phyloP scores from a whole-genome alignment of 768 basidiomycete genomes.

The Leucosporidium yakuticum region DNA sequence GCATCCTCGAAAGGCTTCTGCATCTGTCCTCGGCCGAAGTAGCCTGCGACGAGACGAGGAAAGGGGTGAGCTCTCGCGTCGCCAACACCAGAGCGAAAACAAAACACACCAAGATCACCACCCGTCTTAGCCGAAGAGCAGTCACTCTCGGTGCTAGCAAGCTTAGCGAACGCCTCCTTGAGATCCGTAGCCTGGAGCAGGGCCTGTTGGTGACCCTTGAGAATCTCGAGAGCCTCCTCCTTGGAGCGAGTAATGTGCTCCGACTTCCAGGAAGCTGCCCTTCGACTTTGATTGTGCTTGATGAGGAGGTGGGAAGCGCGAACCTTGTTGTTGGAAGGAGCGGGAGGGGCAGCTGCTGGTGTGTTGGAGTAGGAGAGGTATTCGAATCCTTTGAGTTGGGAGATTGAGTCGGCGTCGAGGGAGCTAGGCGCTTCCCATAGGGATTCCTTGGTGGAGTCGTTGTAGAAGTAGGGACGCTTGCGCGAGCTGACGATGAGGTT shows the following conservation, averaged over 20 bases:
- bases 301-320: conserved; percentile 92
- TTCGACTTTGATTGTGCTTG: conserved; percentile 60
- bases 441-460: conserved; percentile 62
- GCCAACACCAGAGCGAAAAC: background rate
- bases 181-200: conserved; percentile 52
- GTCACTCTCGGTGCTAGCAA: conserved; percentile 75
- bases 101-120: conserved; percentile 63
- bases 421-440: conserved; percentile 57
- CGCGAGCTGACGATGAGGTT: conserved; percentile 50
- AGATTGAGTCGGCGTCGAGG: conserved; percentile 28
- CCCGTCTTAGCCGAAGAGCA: conserved; percentile 75
- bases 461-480: conserved; percentile 80
- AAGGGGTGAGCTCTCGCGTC: background rate
- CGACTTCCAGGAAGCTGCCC: conserved; percentile 53
- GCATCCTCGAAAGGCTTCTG: conserved; percentile 96
- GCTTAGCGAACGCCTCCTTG: conserved; percentile 60
- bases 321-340: conserved; percentile 52
- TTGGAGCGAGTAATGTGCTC: conserved; percentile 77
- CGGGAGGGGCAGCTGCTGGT: conserved; percentile 38
- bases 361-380: conserved; percentile 37
- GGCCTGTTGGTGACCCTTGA: conserved; percentile 58
- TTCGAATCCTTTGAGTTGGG: conserved; percentile 31
- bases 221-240: conserved; percentile 78
- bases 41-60: conserved; percentile 42
- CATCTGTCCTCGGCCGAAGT: conserved; percentile 83